Percentiles rank a stretch among this genome's conserved stretches.
Evolutionary conservation across 73 alveolate genomes (phyloP).

Genomic region (Symbiodinium natans): DNA sequence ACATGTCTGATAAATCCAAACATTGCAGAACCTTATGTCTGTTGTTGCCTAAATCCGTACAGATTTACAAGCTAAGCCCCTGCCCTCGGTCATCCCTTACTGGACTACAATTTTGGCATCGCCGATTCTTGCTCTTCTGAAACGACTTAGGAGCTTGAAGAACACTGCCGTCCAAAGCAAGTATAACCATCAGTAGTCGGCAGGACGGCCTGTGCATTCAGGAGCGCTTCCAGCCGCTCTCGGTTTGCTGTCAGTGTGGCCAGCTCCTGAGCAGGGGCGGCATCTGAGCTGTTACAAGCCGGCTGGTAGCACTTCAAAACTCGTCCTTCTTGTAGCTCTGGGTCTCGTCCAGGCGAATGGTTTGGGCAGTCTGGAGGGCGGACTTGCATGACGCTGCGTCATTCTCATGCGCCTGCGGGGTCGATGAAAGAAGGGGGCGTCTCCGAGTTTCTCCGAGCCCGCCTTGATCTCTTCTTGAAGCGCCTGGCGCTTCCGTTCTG

Average conservation of each 20-base stretch:
- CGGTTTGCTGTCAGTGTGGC: conserved; percentile 55
- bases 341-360: conserved; percentile 58
- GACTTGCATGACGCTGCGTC: conserved; percentile 68
- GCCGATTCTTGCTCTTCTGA: too few species aligned
- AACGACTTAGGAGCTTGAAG: too few species aligned
- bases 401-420: conserved; percentile 55
- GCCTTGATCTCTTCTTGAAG: conserved; percentile 73
- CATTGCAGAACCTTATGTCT: too few species aligned
- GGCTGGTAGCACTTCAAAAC: too few species aligned
- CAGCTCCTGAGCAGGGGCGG: conserved; percentile 20
- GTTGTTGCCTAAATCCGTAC: too few species aligned
- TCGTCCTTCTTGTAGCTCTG: conserved; percentile 68
- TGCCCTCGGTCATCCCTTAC: too few species aligned
- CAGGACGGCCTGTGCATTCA: conserved; percentile 27
- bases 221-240: conserved; percentile 40
- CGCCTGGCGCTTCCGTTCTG: conserved; percentile 64
- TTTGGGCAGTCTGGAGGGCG: conserved; percentile 35
- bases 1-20: too few species aligned
- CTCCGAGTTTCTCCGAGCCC: background rate
- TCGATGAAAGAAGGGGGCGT: background rate
- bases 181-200: too few species aligned
- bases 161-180: too few species aligned
- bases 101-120: too few species aligned
- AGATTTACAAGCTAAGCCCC: too few species aligned
- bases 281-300: background rate